Evolutionary conservation across 2,329 filamentous ascomycete species (phyloP).

Genomic region (Arthroderma sp.): DNA sequence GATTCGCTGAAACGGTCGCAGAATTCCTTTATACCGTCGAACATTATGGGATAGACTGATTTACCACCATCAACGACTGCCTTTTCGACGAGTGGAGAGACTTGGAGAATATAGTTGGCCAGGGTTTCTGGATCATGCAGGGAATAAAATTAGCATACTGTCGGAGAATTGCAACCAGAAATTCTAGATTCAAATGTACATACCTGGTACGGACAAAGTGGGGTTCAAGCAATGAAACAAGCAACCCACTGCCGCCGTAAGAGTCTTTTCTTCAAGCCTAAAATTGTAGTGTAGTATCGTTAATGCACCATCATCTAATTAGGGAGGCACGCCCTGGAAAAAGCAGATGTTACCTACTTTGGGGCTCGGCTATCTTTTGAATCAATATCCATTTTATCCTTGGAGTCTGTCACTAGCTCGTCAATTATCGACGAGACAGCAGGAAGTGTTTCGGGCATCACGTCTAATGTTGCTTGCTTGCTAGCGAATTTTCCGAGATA

Average conservation of each 20-base stretch:
- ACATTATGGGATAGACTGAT: conserved; percentile 23
- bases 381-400: conserved; percentile 59
- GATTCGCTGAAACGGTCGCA: conserved; percentile 20
- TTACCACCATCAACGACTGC: conserved; percentile 21
- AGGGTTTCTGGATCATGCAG: conserved; percentile 13
- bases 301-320: background rate
- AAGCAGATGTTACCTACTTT: conserved; percentile 12
- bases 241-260: conserved; percentile 27
- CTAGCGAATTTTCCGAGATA: conserved; percentile 61
- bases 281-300: conserved; percentile 1
- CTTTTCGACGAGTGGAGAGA: conserved; percentile 18
- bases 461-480: conserved; percentile 53
- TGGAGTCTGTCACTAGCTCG: conserved; percentile 36
- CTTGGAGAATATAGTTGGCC: conserved; percentile 18
- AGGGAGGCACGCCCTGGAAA: no score
- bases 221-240: conserved; percentile 26
- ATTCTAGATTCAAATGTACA: conserved; percentile 12
- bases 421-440: conserved; percentile 53
- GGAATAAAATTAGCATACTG: conserved; percentile 4
- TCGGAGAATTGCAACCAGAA: conserved; percentile 12
- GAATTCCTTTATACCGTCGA: conserved; percentile 22
- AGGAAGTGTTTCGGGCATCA: conserved; percentile 52
- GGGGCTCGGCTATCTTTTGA: conserved; percentile 31
- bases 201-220: conserved; percentile 9
- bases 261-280: conserved; percentile 21